These are phyloP conservation scores for Candolleomyces efflorescens DNA, from an alignment of 768 basidiomycete genomes.

Conservation along the genomic window DNA sequence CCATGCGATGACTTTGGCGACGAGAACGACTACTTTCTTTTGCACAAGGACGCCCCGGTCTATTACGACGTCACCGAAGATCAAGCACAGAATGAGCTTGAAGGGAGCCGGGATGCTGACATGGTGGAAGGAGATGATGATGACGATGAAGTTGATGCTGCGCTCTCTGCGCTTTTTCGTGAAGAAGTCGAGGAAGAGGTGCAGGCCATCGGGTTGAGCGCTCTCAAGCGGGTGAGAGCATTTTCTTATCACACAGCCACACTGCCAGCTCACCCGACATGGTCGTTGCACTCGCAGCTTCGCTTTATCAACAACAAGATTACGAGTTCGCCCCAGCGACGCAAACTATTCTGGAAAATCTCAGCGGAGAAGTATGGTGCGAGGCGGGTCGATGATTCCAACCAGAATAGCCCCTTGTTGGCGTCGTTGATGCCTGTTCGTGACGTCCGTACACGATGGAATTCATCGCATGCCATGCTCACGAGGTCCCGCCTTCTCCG, in stretches of 20 bases:
- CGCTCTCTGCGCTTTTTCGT: background rate
- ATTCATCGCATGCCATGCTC: conserved; percentile 23
- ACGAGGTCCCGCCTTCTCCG: conserved; percentile 16
- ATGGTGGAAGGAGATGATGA: conserved; percentile 15
- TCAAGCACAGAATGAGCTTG: background rate
- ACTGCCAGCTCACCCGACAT: too few relatives aligned
- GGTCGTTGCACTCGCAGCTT: conserved; percentile 22
- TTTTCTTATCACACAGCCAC: too few relatives aligned
- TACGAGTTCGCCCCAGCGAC: conserved; percentile 26
- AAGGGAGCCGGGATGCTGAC: background rate
- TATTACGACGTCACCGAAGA: background rate
- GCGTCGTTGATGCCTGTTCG: conserved; percentile 22
- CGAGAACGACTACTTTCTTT: background rate
- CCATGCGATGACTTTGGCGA: background rate
- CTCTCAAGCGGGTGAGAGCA: conserved; percentile 14
- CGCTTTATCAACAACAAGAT: conserved; percentile 27
- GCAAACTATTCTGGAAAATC: conserved; percentile 17
- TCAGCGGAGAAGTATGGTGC: conserved; percentile 10
- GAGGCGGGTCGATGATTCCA: background rate
- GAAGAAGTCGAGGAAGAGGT: conserved; percentile 15
- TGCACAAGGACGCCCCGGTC: background rate
- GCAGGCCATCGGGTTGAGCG: conserved; percentile 5
- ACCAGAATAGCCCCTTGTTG: conserved; percentile 2
- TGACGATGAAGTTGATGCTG: conserved; percentile 16
- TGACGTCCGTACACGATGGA: conserved; percentile 22